A percentile compares a stretch with the other conserved stretches of the same genome.
These are phyloP conservation scores for Trichocladium uniseriatum DNA, from an alignment of 495 filamentous ascomycete genomes.

Conservation along the genomic window DNA sequence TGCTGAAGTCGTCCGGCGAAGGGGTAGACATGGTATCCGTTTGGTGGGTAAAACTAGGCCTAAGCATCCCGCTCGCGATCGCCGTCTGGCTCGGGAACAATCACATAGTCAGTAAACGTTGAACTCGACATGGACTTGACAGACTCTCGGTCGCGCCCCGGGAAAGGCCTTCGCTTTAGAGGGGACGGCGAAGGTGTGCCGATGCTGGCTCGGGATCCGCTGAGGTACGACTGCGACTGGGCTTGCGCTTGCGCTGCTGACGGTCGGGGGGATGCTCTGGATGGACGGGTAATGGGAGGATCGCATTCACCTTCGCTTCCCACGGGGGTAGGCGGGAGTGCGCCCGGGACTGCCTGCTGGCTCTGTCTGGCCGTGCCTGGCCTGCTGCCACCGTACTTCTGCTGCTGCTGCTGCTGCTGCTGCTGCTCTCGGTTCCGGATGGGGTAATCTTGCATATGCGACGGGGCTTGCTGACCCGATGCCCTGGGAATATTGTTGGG, in stretches of 20 bases:
- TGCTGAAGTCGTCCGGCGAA: too few relatives aligned
- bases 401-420: slow-evolving; percentile 13
- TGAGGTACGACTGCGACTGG: background rate
- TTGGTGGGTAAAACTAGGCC: background rate
- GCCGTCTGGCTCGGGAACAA: slow-evolving; percentile 28
- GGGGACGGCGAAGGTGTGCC: background rate
- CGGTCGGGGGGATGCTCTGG: slow-evolving; percentile 10
- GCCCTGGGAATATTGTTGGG: too few relatives aligned
- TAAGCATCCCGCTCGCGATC: slow-evolving; percentile 29
- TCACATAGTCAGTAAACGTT: slow-evolving; percentile 29
- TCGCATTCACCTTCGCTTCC: slow-evolving; percentile 52
- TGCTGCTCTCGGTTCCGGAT: background rate
- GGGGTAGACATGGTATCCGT: background rate
- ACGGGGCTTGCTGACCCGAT: slow-evolving; percentile 1
- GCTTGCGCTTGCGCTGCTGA: slow-evolving; percentile 1
- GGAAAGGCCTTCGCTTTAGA: background rate
- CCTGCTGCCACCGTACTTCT: slow-evolving; percentile 26
- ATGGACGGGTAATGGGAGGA: slow-evolving; percentile 10
- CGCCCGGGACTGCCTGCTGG: slow-evolving; percentile 39
- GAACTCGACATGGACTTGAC: slow-evolving; percentile 21
- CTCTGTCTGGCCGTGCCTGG: slow-evolving; percentile 35
- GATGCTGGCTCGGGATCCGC: background rate
- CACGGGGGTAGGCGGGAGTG: slow-evolving; percentile 46
- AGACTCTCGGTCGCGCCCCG: slow-evolving; percentile 17
- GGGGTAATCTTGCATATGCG: slow-evolving; percentile 16